Evolutionary conservation across 352 stramenopile species (phyloP).

Genomic region (Pelagophyceae sp.): DNA sequence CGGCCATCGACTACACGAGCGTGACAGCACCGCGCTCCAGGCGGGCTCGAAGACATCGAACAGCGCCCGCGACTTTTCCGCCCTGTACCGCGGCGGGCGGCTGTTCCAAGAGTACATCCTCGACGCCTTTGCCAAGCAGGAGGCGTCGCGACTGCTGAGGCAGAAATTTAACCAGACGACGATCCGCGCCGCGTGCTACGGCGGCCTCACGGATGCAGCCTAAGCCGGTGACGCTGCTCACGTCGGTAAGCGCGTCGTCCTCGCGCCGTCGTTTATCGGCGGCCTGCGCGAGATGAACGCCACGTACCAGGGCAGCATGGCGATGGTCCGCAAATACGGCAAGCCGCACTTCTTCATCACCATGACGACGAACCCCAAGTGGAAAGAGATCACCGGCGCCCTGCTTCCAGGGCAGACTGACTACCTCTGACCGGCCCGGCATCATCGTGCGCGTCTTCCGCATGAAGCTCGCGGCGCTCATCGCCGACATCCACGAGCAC

Average conservation of each 20-base stretch:
- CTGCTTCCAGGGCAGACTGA: conserved; percentile 22
- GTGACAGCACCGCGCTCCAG: neutral
- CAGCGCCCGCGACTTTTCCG: neutral
- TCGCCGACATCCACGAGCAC: conserved; percentile 37
- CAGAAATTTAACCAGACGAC: conserved; percentile 21
- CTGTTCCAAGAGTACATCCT: conserved; percentile 30
- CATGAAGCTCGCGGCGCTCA: conserved; percentile 37
- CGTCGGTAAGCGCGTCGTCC: conserved; percentile 2
- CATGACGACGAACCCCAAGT: conserved; percentile 48
- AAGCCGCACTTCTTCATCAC: conserved; percentile 49
- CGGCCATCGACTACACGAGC: too few relatives aligned
- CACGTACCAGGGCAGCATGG: conserved; percentile 39
- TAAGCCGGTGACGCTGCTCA: conserved; percentile 2
- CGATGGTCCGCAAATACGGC: conserved; percentile 39
- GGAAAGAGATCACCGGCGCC: conserved; percentile 38
- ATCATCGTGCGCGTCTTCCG: conserved; percentile 40
- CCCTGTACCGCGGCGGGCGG: conserved; percentile 19
- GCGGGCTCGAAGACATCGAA: neutral
- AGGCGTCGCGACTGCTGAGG: conserved; percentile 24
- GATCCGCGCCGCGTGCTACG: conserved; percentile 21
- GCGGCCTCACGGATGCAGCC: conserved; percentile 20
- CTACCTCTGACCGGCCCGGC: conserved; percentile 24
- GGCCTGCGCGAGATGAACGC: conserved; percentile 20
- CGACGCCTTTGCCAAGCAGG: conserved; percentile 28
- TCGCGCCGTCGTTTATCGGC: conserved; percentile 23